Percentiles rank a stretch among this genome's conserved stretches.
These are phyloP conservation scores for Naganishia antarctica DNA, from an alignment of 768 basidiomycete species.

Conservation along the genomic window DNA sequence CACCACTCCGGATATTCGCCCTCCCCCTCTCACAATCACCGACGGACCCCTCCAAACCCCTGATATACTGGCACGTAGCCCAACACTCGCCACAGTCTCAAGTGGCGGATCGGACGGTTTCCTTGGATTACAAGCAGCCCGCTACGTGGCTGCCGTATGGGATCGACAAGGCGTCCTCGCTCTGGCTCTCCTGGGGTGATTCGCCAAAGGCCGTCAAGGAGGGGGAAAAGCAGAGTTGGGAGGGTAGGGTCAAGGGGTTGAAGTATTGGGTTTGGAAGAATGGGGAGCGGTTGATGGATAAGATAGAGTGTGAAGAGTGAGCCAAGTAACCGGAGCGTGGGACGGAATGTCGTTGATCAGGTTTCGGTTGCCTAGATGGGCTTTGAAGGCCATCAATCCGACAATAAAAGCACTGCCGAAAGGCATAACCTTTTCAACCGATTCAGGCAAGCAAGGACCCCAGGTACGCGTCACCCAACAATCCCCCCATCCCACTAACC, in stretches of 20 bases:
- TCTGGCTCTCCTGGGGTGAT: conserved; percentile 43
- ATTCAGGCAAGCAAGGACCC: neutral
- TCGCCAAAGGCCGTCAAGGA: conserved; percentile 24
- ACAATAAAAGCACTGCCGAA: neutral
- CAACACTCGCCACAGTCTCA: conserved; percentile 20
- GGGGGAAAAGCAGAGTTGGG: conserved; percentile 31
- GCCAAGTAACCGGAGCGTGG: conserved; percentile 5
- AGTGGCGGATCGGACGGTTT: neutral
- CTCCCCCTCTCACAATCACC: conserved; percentile 40
- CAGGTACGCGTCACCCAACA: neutral
- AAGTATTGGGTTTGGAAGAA: conserved; percentile 43
- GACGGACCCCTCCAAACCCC: neutral
- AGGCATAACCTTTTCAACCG: neutral
- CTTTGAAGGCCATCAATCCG: conserved; percentile 17
- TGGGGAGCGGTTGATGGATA: conserved; percentile 50
- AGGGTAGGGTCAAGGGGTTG: conserved; percentile 24
- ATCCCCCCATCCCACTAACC: neutral
- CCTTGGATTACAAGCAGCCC: conserved; percentile 20
- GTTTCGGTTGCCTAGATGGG: conserved; percentile 15
- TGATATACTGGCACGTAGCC: conserved; percentile 27
- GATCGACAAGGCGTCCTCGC: conserved; percentile 36
- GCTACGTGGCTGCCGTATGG: conserved; percentile 24
- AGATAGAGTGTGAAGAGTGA: conserved; percentile 51
- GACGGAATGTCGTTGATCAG: neutral
- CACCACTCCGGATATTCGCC: conserved; percentile 42